Conservation (phyloP, 768 basidiomycete species). For the Naganishia vaughanmartiniae region DNA sequence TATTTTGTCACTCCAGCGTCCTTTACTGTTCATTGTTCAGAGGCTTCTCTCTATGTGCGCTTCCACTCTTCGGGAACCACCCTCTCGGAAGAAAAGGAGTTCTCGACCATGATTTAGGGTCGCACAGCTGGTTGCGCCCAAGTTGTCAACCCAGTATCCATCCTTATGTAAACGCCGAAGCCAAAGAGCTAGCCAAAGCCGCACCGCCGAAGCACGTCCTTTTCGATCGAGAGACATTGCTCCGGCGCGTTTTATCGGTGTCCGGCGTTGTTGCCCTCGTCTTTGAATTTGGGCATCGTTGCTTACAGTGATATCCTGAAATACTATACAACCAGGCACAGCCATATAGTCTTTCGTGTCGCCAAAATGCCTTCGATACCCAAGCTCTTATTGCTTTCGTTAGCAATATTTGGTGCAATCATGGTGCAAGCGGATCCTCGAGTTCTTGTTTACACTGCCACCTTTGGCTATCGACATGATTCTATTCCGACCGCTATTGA, state of each 20-base stretch:
- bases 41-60: too few relatives aligned
- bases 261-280: not conserved
- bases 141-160: too few relatives aligned
- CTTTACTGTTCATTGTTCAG: too few relatives aligned
- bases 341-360: not conserved
- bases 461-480: conserved; percentile 66
- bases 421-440: conserved; percentile 20
- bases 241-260: not conserved
- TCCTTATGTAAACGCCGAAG: conserved; percentile 19
- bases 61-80: too few relatives aligned
- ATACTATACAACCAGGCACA: conserved; percentile 2
- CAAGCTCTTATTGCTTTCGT: not conserved
- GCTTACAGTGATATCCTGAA: not conserved
- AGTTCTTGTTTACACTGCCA: conserved; percentile 65
- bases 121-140: too few relatives aligned
- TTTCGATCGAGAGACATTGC: not conserved
- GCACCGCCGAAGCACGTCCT: not conserved
- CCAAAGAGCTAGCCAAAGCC: too few relatives aligned
- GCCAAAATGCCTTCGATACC: not conserved
- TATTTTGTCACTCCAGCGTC: too few relatives aligned
- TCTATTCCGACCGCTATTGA: conserved; percentile 70
- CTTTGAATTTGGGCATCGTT: not conserved
- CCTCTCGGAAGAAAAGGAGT: too few relatives aligned
- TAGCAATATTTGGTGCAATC: not conserved
- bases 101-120: too few relatives aligned